These are phyloP conservation scores for Grigorovia transvaalensis DNA, from an alignment of 805 yeast species.

Conservation along the genomic window DNA sequence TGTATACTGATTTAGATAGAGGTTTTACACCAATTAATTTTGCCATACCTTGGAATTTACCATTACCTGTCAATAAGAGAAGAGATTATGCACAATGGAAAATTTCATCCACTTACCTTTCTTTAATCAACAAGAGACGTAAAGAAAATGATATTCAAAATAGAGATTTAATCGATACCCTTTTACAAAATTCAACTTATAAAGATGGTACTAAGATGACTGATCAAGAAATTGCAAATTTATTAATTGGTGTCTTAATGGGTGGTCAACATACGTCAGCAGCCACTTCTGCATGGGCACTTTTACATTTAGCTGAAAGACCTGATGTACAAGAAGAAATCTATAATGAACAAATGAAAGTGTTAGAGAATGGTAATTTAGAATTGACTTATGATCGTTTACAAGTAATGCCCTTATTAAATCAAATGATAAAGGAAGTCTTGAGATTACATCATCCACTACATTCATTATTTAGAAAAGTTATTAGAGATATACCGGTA, in stretches of 20 bases:
- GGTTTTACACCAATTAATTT: constrained; percentile 95
- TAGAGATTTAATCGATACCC: constrained; percentile 82
- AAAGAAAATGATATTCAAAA: constrained; percentile 62
- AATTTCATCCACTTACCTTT: constrained; percentile 73
- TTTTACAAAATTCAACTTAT: constrained; percentile 73
- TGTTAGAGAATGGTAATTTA: constrained; percentile 43
- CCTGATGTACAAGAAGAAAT: constrained; percentile 80
- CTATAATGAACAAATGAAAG: constrained; percentile 59
- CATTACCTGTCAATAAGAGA: constrained; percentile 70
- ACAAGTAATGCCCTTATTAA: constrained; percentile 61
- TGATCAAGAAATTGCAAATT: constrained; percentile 87
- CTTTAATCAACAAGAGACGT: constrained; percentile 67
- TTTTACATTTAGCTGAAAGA: constrained; percentile 80
- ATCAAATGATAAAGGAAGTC: constrained; percentile 82
- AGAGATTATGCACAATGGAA: constrained; percentile 83
- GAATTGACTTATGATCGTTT: constrained; percentile 75
- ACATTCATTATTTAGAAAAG: constrained; percentile 93
- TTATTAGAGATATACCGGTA: constrained; percentile 62
- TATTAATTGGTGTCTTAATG: constrained; percentile 92
- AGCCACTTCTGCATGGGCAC: constrained; percentile 89
- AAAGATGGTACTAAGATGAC: constrained; percentile 93
- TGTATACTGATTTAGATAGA: constrained; percentile 86
- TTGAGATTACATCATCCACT: constrained; percentile 93
- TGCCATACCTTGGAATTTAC: constrained; percentile 79
- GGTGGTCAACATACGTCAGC: constrained; percentile 99